phyloP scores from a whole-genome alignment of 2,329 filamentous ascomycete species.

The Aspergillus melleus region DNA sequence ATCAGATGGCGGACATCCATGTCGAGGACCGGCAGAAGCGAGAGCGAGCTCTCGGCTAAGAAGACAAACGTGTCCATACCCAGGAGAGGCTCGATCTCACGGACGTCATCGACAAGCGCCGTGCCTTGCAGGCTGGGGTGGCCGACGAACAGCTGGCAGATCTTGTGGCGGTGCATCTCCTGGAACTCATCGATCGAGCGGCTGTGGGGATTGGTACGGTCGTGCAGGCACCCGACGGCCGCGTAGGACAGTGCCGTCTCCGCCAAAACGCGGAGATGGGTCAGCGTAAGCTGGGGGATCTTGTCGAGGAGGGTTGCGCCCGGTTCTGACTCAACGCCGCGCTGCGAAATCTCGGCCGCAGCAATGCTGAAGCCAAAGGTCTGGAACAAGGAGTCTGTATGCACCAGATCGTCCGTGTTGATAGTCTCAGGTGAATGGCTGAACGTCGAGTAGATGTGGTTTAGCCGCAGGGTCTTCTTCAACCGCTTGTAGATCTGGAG shows the following conservation, averaged over 20 bases:
- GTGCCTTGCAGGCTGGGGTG: constrained; percentile 43
- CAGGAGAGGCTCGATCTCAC: constrained; percentile 42
- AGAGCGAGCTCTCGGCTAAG: constrained; percentile 74
- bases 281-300: constrained; percentile 79
- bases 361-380: constrained; percentile 80
- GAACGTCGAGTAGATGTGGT: constrained; percentile 51
- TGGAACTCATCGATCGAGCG: constrained; percentile 64
- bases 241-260: constrained; percentile 88
- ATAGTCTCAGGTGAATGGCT: constrained; percentile 42
- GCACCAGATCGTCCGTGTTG: constrained; percentile 48
- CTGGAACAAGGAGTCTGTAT: constrained; percentile 45
- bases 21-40: constrained; percentile 64
- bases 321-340: constrained; percentile 73
- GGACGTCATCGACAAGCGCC: constrained; percentile 34
- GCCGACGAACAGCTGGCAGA: constrained; percentile 72
- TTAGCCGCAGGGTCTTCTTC: constrained; percentile 55
- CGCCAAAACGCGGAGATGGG: constrained; percentile 81
- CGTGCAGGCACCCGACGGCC: constrained; percentile 69
- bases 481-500: constrained; percentile 57
- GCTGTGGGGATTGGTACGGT: constrained; percentile 57
- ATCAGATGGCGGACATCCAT: constrained; percentile 78
- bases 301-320: constrained; percentile 77
- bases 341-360: constrained; percentile 85
- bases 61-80: constrained; percentile 55
- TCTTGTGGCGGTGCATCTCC: constrained; percentile 68